A percentile compares a stretch with the other conserved stretches of the same genome.
These are phyloP conservation scores for Penicillium sp. DNA, from an alignment of 2,329 filamentous ascomycete species.

Conservation along the genomic window DNA sequence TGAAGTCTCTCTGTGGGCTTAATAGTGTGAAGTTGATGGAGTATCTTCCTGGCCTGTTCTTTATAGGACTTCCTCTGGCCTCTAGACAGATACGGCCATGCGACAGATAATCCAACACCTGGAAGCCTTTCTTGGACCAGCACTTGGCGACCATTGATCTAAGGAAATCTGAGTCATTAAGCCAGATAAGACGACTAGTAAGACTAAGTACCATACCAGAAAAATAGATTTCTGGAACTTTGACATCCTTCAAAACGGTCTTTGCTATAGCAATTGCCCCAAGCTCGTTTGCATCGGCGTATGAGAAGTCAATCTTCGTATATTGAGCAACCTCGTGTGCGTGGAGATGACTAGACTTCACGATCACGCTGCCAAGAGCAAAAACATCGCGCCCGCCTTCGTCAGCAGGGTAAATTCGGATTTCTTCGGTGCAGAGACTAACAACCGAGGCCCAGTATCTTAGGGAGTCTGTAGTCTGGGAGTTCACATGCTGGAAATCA, in stretches of 20 bases:
- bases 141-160: constrained; percentile 40
- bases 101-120: constrained; percentile 38
- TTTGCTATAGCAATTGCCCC: constrained; percentile 35
- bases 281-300: constrained; percentile 44
- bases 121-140: constrained; percentile 43
- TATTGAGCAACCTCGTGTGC: not conserved
- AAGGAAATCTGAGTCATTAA: constrained; percentile 8
- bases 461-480: constrained; percentile 54
- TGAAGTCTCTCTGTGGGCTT: constrained; percentile 20
- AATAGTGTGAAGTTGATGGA: constrained; percentile 30
- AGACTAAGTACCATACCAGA: constrained; percentile 34
- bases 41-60: constrained; percentile 35
- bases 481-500: constrained; percentile 52
- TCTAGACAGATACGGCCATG: constrained; percentile 38
- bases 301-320: constrained; percentile 38
- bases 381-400: constrained; percentile 45
- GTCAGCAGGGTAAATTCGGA: constrained; percentile 34
- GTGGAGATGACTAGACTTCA: constrained; percentile 42
- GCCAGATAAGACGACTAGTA: not conserved
- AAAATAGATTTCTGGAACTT: constrained; percentile 42
- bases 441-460: constrained; percentile 57
- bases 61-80: constrained; percentile 37
- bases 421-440: constrained; percentile 28
- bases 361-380: constrained; percentile 42
- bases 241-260: constrained; percentile 27